Conservation (phyloP, 768 basidiomycete genomes). For the Tulasnella sp. region DNA sequence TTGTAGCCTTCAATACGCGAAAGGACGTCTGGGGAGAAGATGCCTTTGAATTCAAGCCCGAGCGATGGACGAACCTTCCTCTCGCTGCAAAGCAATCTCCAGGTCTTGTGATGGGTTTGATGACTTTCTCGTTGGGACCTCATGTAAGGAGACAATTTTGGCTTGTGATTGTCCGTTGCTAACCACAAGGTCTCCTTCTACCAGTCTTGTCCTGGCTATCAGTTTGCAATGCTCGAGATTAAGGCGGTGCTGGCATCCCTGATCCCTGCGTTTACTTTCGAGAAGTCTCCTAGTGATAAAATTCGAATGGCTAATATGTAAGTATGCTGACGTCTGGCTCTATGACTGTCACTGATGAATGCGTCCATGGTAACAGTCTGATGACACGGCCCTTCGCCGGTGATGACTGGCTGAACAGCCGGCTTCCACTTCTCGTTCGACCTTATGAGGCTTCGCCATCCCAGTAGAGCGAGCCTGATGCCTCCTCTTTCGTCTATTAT, state of each 20-base stretch:
- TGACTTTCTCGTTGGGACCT: conserved; percentile 74
- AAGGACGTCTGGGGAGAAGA: conserved; percentile 27
- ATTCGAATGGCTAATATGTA: conserved; percentile 2
- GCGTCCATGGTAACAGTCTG: not conserved
- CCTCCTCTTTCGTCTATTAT: not conserved
- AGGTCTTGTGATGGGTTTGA: conserved; percentile 27
- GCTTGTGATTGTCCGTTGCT: too few relatives aligned
- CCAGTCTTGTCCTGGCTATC: conserved; percentile 10
- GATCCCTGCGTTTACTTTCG: conserved; percentile 53
- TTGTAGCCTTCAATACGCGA: conserved; percentile 59
- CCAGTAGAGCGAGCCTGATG: not conserved
- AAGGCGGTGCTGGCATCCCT: conserved; percentile 65
- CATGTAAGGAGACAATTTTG: conserved; percentile 39
- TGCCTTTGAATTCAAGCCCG: conserved; percentile 32
- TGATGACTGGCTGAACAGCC: not conserved
- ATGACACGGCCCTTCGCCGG: not conserved
- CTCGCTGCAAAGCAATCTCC: conserved; percentile 48
- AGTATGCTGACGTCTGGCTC: not conserved
- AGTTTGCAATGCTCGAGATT: conserved; percentile 22
- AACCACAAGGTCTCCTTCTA: not conserved
- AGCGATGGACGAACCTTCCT: conserved; percentile 68
- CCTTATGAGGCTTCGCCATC: not conserved
- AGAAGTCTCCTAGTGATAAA: not conserved
- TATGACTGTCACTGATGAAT: not conserved
- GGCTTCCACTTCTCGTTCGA: not conserved